Evolutionary conservation across 331 rosid species (phyloP).

Genomic region (Dryas integrifolia): DNA sequence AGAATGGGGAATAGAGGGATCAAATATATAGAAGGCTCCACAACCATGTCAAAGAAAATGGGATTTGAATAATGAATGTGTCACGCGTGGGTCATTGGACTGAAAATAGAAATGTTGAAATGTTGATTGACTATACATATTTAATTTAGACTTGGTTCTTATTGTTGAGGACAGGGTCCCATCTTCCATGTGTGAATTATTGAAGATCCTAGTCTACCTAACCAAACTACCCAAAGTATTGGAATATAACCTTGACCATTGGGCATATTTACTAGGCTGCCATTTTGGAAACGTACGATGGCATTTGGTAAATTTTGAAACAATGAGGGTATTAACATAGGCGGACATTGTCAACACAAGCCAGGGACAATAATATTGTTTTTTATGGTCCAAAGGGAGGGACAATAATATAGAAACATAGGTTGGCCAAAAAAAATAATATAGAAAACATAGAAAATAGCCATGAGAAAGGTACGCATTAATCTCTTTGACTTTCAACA

Average conservation of each 20-base stretch:
- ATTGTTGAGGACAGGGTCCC: neutral
- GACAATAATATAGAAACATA: no score
- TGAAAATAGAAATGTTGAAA: neutral
- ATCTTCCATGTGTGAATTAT: neutral
- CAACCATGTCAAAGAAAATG: neutral
- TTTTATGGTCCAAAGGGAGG: no score
- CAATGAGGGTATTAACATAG: neutral
- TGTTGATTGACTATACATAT: neutral
- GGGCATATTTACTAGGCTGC: neutral
- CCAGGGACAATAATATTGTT: neutral
- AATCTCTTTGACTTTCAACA: constrained; percentile 22
- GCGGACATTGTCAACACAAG: neutral
- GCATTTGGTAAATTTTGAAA: neutral
- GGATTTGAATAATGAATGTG: neutral
- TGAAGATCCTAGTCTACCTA: neutral
- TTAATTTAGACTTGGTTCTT: neutral
- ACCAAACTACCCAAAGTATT: neutral
- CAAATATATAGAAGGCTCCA: neutral
- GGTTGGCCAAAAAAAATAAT: no score
- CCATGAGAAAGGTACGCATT: neutral
- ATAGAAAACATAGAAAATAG: neutral
- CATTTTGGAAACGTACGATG: neutral
- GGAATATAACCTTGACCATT: neutral
- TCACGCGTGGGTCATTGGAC: constrained; percentile 2
- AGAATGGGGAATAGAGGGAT: neutral